phyloP scores from a whole-genome alignment of 2,329 filamentous ascomycete genomes.

The Cyanodermella asteris region DNA sequence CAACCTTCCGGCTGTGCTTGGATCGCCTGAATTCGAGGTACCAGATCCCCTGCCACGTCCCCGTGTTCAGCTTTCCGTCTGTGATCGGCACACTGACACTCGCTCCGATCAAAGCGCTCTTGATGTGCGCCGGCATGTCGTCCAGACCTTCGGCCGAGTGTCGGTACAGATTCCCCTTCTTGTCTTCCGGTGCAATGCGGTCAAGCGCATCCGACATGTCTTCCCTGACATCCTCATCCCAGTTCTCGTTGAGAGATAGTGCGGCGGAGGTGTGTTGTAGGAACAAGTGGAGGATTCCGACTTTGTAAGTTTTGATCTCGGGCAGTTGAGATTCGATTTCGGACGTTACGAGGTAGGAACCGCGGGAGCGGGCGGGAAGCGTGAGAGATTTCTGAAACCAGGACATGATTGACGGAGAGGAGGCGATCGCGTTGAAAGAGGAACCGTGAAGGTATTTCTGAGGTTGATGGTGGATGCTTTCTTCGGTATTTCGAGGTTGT shows the following conservation, averaged over 20 bases:
- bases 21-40: slow-evolving; percentile 69
- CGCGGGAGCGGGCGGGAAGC: slow-evolving; percentile 53
- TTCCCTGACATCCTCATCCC: slow-evolving; percentile 59
- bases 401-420: slow-evolving; percentile 25
- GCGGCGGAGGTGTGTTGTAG: slow-evolving; percentile 90
- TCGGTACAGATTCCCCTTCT: slow-evolving; percentile 54
- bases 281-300: slow-evolving; percentile 73
- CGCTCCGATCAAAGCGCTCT: slow-evolving; percentile 70
- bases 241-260: slow-evolving; percentile 83
- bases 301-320: slow-evolving; percentile 63
- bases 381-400: slow-evolving; percentile 75
- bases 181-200: slow-evolving; percentile 66
- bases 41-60: slow-evolving; percentile 54
- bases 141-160: slow-evolving; percentile 57
- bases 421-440: slow-evolving; percentile 4
- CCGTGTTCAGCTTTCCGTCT: slow-evolving; percentile 52
- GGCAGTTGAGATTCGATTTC: slow-evolving; percentile 48
- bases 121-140: slow-evolving; percentile 55
- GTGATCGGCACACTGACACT: slow-evolving; percentile 80
- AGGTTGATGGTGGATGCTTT: too few relatives aligned
- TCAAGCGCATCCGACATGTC: slow-evolving; percentile 94
- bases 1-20: slow-evolving; percentile 58
- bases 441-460: too few relatives aligned
- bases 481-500: too few relatives aligned
- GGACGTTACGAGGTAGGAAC: slow-evolving; percentile 77